Conservation (phyloP, 768 basidiomycete genomes). For the Leccinum barrowsii region DNA sequence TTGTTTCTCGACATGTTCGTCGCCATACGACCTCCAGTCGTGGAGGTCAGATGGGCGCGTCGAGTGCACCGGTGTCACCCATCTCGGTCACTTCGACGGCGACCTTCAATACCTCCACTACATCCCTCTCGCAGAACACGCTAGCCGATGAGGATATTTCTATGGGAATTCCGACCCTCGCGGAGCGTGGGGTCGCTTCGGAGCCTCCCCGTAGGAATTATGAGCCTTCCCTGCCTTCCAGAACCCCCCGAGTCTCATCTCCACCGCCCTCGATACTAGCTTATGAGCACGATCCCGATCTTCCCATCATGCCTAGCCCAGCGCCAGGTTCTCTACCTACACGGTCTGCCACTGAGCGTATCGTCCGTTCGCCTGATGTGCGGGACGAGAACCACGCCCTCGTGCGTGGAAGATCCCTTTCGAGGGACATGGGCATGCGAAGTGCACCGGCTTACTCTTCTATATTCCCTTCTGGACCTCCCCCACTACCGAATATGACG, state of each 20-base stretch:
- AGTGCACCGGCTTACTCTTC: conserved; percentile 33
- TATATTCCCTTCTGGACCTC: conserved; percentile 34
- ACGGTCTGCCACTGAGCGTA: conserved; percentile 32
- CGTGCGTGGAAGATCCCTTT: conserved; percentile 31
- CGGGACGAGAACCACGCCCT: conserved; percentile 28
- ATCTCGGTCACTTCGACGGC: conserved; percentile 26
- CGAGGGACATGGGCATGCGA: conserved; percentile 30
- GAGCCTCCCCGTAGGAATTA: conserved; percentile 24
- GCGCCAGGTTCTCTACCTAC: conserved; percentile 21
- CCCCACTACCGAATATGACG: conserved; percentile 23
- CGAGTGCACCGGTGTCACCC: conserved; percentile 33
- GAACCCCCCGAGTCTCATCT: conserved; percentile 24
- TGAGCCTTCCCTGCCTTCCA: conserved; percentile 15
- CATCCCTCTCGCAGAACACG: conserved; percentile 16
- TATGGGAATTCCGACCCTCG: conserved; percentile 8
- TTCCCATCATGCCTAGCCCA: conserved; percentile 21
- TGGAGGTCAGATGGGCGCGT: conserved; percentile 25
- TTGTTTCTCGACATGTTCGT: conserved; percentile 32
- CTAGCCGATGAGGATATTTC: conserved; percentile 20
- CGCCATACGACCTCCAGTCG: conserved; percentile 33
- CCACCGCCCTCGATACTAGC: conserved; percentile 16
- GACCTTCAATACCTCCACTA: conserved; percentile 25
- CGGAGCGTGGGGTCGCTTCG: conserved; percentile 18
- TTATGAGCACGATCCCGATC: conserved; percentile 29
- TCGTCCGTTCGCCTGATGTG: conserved; percentile 26